Evolutionary conservation across 345 rosid genomes (phyloP), one percentile per base, ranked within the genome.

Genomic region (Populus deltoides): DNA sequence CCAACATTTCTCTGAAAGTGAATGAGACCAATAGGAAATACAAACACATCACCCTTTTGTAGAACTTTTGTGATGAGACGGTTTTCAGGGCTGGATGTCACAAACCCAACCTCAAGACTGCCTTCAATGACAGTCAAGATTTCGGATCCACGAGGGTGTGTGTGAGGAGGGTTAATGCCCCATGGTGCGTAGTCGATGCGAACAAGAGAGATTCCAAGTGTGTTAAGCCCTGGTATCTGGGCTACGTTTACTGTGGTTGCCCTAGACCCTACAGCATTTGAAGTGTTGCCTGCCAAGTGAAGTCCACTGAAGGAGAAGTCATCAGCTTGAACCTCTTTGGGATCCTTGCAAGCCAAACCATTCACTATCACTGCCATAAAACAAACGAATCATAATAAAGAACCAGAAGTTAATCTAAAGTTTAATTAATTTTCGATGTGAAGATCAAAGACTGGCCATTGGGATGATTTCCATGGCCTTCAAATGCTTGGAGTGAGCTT

Each of bases 1-100:
- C 75, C 71, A 45, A 78, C n/a, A 78, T 78, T 78, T 25, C 43
- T 61, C 22, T 78, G 80, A 24, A 78, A 78, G 67, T 78, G 80
- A 45, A 78, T 62, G 25, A 77, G 55, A 1, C 79, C 79, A 77
- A 70, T 3, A 25, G 79, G 79, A 39, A 69, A 69, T 1, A 71
- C 63, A 18, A 78, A 38, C 6, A 62, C 80, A 62, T 78, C 81
- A 63, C 81, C 81, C 10, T 76, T 49, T 3, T 51, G 18, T 6
- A 78, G 18, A 31, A 78, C 29, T 25, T 78, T 78, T 71, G 41
- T 22, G 72, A 78, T 27, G 6, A 78, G 71, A 35, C 81, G 67
- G 49, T 78, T 57, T 2, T 69, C 45, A 10, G 81, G 76, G 35
- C 72, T 71, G 39, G 71, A 43, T 12, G 71, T 72, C 10, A 72